Base-by-base conservation (phyloP, 352 stramenopile species). In the Pythium rhizo-oryzae region DNA sequence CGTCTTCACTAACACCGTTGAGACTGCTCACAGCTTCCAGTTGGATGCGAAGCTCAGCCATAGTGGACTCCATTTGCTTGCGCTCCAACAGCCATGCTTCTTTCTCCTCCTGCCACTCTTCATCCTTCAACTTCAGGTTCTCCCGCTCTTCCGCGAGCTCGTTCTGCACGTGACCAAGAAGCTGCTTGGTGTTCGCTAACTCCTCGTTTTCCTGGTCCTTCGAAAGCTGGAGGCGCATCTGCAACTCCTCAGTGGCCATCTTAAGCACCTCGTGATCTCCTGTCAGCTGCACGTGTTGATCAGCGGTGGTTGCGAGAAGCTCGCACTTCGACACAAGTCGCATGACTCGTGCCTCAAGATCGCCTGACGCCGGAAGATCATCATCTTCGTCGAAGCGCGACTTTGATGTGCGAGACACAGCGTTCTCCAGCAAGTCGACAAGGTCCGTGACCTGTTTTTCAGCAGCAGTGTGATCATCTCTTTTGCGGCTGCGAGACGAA, bases 231-330 rank as follows among this genome's bases (percentile, higher is more conserved):
- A 73, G 46, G 18, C 67, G 67, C 44, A 59, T 73, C 35, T 61
- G 53, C 24, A 87, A 37, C 30, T 84, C 74, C 43, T 86, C 72
- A 4, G 82, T 58, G 21, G 79, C 75, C 71, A 83, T 75, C 43
- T 80, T 71, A n/a, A 84, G 61, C 33, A 75, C 35, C 47, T 79
- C 59, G 25, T 89, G 79, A 44, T 81, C 77, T 19, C 82, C 70
- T 9, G 70, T 30, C n/a, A 75, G 58, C 52, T 52, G 13, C 57
- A 70, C 70, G 23, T 69, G 61, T 30, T 80, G 53, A 28, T 61
- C 16, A 8, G 74, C 75, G 23, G 54, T 41, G 4, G 67, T 49
- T 56, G 74, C 71, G 33, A 88, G 54, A 4, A 47, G 57, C 39
- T 69, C 68, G 21, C 82, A 72, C 13, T 86, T 72, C 13, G 52